Percentiles rank a stretch among this genome's conserved stretches.
Evolutionary conservation across 75 land plant species (phyloP).

Genomic region (Larix kaempferi): DNA sequence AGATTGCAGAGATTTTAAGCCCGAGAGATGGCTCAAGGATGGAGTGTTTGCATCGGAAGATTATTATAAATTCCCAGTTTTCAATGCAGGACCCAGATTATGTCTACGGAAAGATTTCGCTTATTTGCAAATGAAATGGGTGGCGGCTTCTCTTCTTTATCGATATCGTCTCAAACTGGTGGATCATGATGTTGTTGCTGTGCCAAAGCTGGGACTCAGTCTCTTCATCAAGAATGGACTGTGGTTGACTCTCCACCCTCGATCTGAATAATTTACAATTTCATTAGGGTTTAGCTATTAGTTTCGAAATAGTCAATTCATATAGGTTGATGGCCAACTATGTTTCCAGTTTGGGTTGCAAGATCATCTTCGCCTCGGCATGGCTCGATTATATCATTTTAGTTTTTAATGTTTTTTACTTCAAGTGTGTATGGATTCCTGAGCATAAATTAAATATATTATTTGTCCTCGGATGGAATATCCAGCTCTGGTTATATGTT

Average conservation of each 20-base stretch:
- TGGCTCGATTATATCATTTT: too few relatives aligned
- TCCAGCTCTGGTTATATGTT: too few relatives aligned
- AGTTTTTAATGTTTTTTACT: too few relatives aligned
- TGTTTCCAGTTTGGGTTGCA: too few relatives aligned
- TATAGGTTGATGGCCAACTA: too few relatives aligned
- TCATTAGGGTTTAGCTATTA: too few relatives aligned
- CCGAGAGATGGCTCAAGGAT: constrained; percentile 67
- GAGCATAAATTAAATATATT: too few relatives aligned
- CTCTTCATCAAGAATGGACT: constrained; percentile 66
- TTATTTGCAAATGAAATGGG: constrained; percentile 69
- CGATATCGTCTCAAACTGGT: constrained; percentile 53
- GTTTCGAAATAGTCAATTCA: too few relatives aligned
- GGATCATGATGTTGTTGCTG: constrained; percentile 32
- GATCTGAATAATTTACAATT: too few relatives aligned
- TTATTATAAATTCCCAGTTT: constrained; percentile 63
- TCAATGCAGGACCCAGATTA: constrained; percentile 73
- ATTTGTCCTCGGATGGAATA: too few relatives aligned
- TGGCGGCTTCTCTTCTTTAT: constrained; percentile 49
- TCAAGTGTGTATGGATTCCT: too few relatives aligned
- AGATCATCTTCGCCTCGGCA: too few relatives aligned
- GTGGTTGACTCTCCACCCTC: constrained; percentile 21
- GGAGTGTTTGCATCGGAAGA: constrained; percentile 48
- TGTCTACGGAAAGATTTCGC: constrained; percentile 81
- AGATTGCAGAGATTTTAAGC: constrained; percentile 59
- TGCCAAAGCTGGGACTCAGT: constrained; percentile 62